phyloP scores from a whole-genome alignment of 306 rosid species.

The Crotalaria pallida region DNA sequence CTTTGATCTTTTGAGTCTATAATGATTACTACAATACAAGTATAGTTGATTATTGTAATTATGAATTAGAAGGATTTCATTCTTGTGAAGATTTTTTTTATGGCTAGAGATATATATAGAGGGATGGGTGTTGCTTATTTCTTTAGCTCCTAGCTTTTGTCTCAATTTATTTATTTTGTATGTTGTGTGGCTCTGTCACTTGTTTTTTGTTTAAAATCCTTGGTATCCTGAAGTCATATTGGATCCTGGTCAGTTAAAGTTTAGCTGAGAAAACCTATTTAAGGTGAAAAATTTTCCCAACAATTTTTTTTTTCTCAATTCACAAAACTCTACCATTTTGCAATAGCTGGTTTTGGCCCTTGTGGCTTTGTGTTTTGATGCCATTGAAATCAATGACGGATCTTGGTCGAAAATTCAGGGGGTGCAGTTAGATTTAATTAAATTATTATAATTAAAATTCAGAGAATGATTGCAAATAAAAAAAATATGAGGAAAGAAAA shows the following conservation, averaged over 20 bases:
- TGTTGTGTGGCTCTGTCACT: not conserved
- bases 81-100: not conserved
- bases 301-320: too few species aligned
- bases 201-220: too few species aligned
- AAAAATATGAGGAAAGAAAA: too few species aligned
- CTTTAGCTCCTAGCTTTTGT: not conserved
- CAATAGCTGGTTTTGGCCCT: not conserved
- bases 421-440: too few species aligned
- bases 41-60: not conserved
- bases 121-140: not conserved
- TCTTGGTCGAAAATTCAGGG: too few species aligned
- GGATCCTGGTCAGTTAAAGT: too few species aligned
- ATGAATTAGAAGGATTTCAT: not conserved
- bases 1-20: not conserved
- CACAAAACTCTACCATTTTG: not conserved
- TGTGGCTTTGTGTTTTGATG: not conserved
- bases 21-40: not conserved
- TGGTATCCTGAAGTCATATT: too few species aligned
- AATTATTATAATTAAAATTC: too few species aligned
- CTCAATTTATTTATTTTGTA: not conserved
- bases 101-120: not conserved
- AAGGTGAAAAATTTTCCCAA: too few species aligned
- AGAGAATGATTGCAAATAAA: too few species aligned
- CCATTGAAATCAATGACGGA: too few species aligned
- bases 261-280: too few species aligned